Conservation (phyloP, 2,329 filamentous ascomycete genomes). For the Aspergillus sp. region DNA sequence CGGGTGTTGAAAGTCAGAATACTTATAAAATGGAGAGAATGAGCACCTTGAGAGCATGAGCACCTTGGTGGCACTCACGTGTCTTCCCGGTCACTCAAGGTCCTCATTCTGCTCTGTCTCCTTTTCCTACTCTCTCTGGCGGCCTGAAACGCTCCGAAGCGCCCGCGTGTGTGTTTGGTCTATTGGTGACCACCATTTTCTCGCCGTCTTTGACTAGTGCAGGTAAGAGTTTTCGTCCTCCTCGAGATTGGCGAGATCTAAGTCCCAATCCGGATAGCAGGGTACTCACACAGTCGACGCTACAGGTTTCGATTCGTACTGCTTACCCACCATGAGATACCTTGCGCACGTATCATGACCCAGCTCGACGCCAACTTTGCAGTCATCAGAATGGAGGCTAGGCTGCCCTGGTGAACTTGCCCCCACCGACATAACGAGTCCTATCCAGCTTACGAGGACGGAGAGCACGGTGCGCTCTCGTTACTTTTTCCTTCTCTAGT, state of each 20-base stretch:
- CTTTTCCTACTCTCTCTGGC: background rate
- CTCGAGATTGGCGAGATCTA: background rate
- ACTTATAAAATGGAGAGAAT: conserved; percentile 5
- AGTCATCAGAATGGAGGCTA: background rate
- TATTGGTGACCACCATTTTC: background rate
- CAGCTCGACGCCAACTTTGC: background rate
- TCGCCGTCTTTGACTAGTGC: background rate
- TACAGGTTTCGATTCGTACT: background rate
- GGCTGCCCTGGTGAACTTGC: background rate
- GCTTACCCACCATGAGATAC: background rate
- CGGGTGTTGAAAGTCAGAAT: background rate
- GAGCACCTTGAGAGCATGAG: conserved; percentile 15
- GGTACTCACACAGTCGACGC: background rate
- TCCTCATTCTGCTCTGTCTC: background rate
- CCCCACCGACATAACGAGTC: background rate
- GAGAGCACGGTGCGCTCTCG: background rate
- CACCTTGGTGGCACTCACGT: conserved; percentile 14
- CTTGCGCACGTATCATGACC: background rate
- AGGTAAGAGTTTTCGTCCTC: background rate
- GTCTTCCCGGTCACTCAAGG: conserved; percentile 6
- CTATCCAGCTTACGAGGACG: background rate
- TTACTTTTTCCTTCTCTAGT: background rate
- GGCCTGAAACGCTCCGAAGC: background rate
- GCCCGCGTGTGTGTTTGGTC: background rate
- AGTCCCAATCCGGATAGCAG: background rate